Evolutionary conservation across 495 filamentous ascomycete species (phyloP), one percentile per base, ranked within the genome.

Genomic region (Immersiella caudata): DNA sequence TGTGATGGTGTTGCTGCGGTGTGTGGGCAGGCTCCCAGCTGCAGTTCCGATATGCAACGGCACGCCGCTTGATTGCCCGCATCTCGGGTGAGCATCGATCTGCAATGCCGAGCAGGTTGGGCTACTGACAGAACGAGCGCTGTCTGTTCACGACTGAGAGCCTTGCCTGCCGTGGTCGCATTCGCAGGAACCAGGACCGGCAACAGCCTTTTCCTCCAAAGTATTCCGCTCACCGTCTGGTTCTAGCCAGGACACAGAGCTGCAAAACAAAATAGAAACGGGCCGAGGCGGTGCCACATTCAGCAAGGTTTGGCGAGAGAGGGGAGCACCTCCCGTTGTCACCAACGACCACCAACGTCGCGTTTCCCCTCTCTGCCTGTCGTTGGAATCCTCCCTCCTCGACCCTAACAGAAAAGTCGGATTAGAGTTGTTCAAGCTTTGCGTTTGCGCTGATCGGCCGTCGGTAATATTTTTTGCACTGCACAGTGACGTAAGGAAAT

Each of bases 401-500:
- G 40, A 46, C 40, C 8, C 16, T 6, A n/a, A 24, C 21, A 6
- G 2, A 2, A 6, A 55, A 26, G 52, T 55, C 25, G 52, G 35
- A 62, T 26, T 62, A 62, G 59, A 50, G 59, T 62, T 62, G 29
- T 62, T 62, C 36, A 62, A 62, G 59, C 59, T 46, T 46, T 46
- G 40, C 16, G 8, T 55, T 55, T 8, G 2, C 21, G 8, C 59
- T 67, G 64, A 62, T 67, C 64, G 58, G 61, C 2, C 9, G 20
- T 24, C 40, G 18, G 35, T 62, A 40, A 52, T 35, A 35, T 24
- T 27, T 36, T 24, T 49, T 11, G 35, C n/a, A 67, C 57, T 52
- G 64, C 64, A 67, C 33, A 18, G 64, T 67, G 64, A 67, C 64
- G 64, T 67, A 67, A 29, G 18, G 64, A 6, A 25, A 46, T 22